Evolutionary conservation across 768 basidiomycete species (phyloP).

Genomic region (Lactarius evosmus): DNA sequence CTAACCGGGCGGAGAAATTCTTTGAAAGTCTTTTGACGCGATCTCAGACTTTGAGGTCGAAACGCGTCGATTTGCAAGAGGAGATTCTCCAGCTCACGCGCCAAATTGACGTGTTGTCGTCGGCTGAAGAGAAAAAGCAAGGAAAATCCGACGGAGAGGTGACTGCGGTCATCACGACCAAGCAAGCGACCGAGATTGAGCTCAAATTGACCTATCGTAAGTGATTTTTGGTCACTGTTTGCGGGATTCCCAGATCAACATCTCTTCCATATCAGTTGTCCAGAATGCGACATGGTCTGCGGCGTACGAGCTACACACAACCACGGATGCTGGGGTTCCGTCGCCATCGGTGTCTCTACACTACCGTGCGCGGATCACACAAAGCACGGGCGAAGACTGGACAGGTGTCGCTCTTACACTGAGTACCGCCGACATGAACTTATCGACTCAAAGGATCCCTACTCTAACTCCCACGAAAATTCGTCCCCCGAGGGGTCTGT

Average conservation of each 20-base stretch:
- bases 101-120: conserved; percentile 39
- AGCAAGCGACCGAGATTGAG: conserved; percentile 38
- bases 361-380: conserved; percentile 52
- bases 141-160: conserved; percentile 34
- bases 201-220: conserved; percentile 54
- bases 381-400: conserved; percentile 64
- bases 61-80: conserved; percentile 39
- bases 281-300: conserved; percentile 49
- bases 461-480: conserved; percentile 20
- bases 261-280: conserved; percentile 41
- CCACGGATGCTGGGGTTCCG: conserved; percentile 41
- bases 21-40: conserved; percentile 42
- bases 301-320: conserved; percentile 57
- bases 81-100: conserved; percentile 36
- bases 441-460: conserved; percentile 38
- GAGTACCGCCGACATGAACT: conserved; percentile 46
- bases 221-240: conserved; percentile 25
- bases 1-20: conserved; percentile 41
- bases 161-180: conserved; percentile 43
- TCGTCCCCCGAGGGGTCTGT: neutral
- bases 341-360: conserved; percentile 46
- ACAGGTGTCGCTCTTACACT: conserved; percentile 46
- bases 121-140: conserved; percentile 37
- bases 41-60: conserved; percentile 37
- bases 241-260: neutral